phyloP scores from a whole-genome alignment of 2,329 filamentous ascomycete genomes.

The Hypomyces rosellus region DNA sequence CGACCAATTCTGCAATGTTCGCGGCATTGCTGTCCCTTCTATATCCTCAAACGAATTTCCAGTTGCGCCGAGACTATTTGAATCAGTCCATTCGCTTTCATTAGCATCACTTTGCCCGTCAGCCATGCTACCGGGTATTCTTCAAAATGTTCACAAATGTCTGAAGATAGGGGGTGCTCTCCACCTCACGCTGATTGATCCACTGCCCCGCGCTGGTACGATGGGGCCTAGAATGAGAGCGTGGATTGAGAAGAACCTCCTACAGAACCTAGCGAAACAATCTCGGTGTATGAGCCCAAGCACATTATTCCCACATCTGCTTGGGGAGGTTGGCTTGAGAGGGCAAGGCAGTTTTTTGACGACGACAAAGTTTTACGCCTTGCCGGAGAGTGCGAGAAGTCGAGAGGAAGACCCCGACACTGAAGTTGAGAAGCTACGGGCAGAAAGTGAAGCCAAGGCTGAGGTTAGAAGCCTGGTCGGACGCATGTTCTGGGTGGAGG shows the following conservation, averaged over 20 bases:
- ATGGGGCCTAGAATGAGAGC: slow-evolving; percentile 50
- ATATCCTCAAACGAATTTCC: slow-evolving; percentile 30
- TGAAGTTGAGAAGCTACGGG: slow-evolving; percentile 14
- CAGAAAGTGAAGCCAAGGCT: slow-evolving; percentile 30
- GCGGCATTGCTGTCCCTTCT: slow-evolving; percentile 33
- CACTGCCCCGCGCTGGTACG: slow-evolving; percentile 48
- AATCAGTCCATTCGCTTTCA: slow-evolving; percentile 45
- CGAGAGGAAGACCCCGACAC: slow-evolving; percentile 18
- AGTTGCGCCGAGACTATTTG: slow-evolving; percentile 38
- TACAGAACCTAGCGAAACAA: slow-evolving; percentile 51
- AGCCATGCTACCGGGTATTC: slow-evolving; percentile 48
- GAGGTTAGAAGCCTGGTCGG: slow-evolving; percentile 49
- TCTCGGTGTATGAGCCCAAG: slow-evolving; percentile 56
- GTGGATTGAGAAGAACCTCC: slow-evolving; percentile 58
- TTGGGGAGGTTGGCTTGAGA: slow-evolving; percentile 48
- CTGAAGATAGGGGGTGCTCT: slow-evolving; percentile 50
- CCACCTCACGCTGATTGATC: slow-evolving; percentile 57
- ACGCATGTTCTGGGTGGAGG: slow-evolving; percentile 53
- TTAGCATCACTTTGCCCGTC: slow-evolving; percentile 53
- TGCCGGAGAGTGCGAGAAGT: slow-evolving; percentile 25
- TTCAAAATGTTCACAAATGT: slow-evolving; percentile 50
- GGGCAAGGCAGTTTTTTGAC: slow-evolving; percentile 41
- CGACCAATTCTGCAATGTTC: slow-evolving; percentile 32
- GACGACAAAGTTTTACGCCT: slow-evolving; percentile 43
- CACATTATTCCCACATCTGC: slow-evolving; percentile 51